Evolutionary conservation across 306 rosid genomes (phyloP).

Genomic region (Leucaena leucocephala): DNA sequence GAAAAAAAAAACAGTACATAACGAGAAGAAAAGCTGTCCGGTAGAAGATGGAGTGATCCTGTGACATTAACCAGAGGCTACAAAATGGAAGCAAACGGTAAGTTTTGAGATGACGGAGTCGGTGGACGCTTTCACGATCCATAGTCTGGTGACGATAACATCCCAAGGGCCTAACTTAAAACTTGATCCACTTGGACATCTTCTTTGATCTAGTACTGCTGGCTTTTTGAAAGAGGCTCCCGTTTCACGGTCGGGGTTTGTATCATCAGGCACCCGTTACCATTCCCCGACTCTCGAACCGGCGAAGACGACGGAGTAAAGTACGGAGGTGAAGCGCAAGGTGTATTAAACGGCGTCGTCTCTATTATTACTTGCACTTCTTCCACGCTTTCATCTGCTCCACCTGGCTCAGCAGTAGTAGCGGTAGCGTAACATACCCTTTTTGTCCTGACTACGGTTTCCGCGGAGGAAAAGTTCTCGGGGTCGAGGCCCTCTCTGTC

Average conservation of each 20-base stretch:
- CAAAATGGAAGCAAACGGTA: background rate
- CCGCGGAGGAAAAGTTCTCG: slow-evolving; percentile 31
- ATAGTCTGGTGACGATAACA: background rate
- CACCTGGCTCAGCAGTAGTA: slow-evolving; percentile 10
- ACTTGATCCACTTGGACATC: background rate
- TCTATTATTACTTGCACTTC: slow-evolving; percentile 30
- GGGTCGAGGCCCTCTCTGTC: slow-evolving; percentile 50
- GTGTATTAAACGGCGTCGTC: slow-evolving; percentile 53
- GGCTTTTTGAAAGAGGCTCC: background rate
- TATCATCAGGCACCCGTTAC: background rate
- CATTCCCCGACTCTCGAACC: background rate
- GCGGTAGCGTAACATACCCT: background rate
- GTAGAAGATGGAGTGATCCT: background rate
- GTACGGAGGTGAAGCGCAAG: slow-evolving; percentile 51
- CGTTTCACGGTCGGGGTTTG: background rate
- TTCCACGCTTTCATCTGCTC: background rate
- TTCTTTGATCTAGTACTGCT: background rate
- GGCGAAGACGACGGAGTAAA: slow-evolving; percentile 53
- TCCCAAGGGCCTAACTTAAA: background rate
- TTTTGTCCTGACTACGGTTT: slow-evolving; percentile 16
- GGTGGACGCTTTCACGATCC: background rate
- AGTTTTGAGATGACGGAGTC: background rate
- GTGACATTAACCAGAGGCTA: background rate
- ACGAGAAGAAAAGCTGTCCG: background rate
- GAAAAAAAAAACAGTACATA: background rate